A percentile compares a stretch with the other conserved stretches of the same genome.
These are phyloP conservation scores for Gorgonomyces haynaldii DNA, from an alignment of 192 early-diverging fungal genomes.

Conservation along the genomic window DNA sequence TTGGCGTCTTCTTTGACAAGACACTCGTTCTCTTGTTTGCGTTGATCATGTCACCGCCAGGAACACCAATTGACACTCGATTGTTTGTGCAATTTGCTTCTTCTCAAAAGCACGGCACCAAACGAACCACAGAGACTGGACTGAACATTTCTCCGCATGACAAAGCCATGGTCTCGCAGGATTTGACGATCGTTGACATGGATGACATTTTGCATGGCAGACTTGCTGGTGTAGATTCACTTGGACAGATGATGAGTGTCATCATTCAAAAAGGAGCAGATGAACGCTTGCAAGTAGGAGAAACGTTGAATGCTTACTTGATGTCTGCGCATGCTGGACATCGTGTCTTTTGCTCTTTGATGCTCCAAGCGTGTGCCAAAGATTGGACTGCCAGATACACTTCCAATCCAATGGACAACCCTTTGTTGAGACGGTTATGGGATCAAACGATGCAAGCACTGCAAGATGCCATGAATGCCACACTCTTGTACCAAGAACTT, in stretches of 20 bases:
- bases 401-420: conserved; percentile 7
- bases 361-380: conserved; percentile 68
- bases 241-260: conserved; percentile 60
- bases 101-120: neutral
- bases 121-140: conserved; percentile 8
- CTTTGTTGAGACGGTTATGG: conserved; percentile 25
- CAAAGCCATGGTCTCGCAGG: conserved; percentile 81
- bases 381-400: conserved; percentile 11
- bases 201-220: conserved; percentile 75
- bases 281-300: conserved; percentile 21
- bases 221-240: conserved; percentile 57
- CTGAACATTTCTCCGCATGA: conserved; percentile 71
- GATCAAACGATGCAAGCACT: conserved; percentile 36
- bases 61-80: conserved; percentile 53
- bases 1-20: conserved; percentile 7
- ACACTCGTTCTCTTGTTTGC: conserved; percentile 49
- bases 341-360: conserved; percentile 59
- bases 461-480: conserved; percentile 38
- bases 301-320: conserved; percentile 49
- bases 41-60: conserved; percentile 75
- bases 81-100: conserved; percentile 23
- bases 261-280: neutral
- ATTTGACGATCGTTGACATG: conserved; percentile 66
- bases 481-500: conserved; percentile 53
- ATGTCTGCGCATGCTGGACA: conserved; percentile 65